Evolutionary conservation across 768 basidiomycete genomes (phyloP).

Genomic region (Russula sp.): DNA sequence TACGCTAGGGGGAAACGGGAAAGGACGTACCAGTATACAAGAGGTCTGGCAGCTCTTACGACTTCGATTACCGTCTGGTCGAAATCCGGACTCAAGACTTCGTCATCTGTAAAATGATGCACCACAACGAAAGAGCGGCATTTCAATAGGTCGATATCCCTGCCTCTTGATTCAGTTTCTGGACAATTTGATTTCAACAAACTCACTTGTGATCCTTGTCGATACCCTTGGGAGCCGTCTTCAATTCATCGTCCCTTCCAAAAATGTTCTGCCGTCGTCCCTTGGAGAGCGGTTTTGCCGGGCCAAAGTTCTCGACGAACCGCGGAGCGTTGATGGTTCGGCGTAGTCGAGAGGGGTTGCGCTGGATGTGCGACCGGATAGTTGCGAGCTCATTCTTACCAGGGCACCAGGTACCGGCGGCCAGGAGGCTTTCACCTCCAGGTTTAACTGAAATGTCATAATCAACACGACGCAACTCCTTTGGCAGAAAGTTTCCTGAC

Average conservation of each 20-base stretch:
- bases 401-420: slow-evolving; percentile 77
- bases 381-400: slow-evolving; percentile 71
- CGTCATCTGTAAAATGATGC: slow-evolving; percentile 40
- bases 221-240: slow-evolving; percentile 87
- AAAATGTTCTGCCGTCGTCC: slow-evolving; percentile 73
- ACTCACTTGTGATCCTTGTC: slow-evolving; percentile 72
- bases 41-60: slow-evolving; percentile 36
- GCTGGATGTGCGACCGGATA: slow-evolving; percentile 69
- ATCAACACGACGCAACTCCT: background rate
- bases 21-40: slow-evolving; percentile 32
- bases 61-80: slow-evolving; percentile 34
- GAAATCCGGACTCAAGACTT: slow-evolving; percentile 39
- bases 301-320: slow-evolving; percentile 77
- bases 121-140: slow-evolving; percentile 71
- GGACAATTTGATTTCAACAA: background rate
- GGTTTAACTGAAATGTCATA: slow-evolving; percentile 47
- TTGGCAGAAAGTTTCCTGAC: slow-evolving; percentile 20
- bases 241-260: slow-evolving; percentile 81
- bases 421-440: slow-evolving; percentile 63
- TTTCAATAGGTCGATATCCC: slow-evolving; percentile 89
- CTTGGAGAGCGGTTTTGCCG: slow-evolving; percentile 53
- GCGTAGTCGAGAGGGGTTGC: slow-evolving; percentile 56
- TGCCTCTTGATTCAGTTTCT: slow-evolving; percentile 27
- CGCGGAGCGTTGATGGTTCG: slow-evolving; percentile 56
- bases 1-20: background rate